These are phyloP conservation scores for Cornus kousa DNA, from an alignment of 148 eudicot genomes.

Conservation along the genomic window DNA sequence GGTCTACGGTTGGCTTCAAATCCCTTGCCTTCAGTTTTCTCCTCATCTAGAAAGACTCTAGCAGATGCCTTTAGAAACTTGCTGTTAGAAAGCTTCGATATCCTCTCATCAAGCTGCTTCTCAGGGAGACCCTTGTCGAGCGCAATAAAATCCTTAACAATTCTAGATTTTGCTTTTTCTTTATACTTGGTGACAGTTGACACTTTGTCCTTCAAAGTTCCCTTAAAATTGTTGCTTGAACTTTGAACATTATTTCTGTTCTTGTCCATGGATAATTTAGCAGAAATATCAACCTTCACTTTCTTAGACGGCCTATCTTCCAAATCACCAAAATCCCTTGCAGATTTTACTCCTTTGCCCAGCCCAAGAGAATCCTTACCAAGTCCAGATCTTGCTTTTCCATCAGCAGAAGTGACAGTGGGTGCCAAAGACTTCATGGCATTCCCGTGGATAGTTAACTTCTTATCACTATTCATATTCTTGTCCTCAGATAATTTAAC, in stretches of 20 bases:
- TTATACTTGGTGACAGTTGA: constrained; percentile 8
- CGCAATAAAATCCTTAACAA: constrained; percentile 16
- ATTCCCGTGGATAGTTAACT: background rate
- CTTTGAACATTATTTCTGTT: constrained; percentile 14
- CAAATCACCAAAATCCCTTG: constrained; percentile 18
- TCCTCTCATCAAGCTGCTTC: constrained; percentile 23
- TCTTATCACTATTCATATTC: background rate
- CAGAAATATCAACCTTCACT: constrained; percentile 9
- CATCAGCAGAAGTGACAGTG: background rate
- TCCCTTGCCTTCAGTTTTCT: constrained; percentile 24
- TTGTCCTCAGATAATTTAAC: constrained; percentile 1
- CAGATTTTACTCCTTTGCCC: constrained; percentile 20
- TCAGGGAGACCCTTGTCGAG: constrained; percentile 16
- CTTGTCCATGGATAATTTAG: constrained; percentile 1
- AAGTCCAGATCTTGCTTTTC: constrained; percentile 9
- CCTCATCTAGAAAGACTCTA: constrained; percentile 11
- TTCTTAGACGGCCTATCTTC: constrained; percentile 37
- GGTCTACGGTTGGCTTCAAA: constrained; percentile 64
- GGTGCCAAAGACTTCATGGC: background rate
- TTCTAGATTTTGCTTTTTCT: constrained; percentile 23
- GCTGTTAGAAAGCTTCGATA: constrained; percentile 27
- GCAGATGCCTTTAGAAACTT: constrained; percentile 27
- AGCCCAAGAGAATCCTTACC: constrained; percentile 5
- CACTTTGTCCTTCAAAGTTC: constrained; percentile 15
- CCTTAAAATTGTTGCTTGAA: constrained; percentile 11